These are phyloP conservation scores for Phlebiopsis gigantea DNA, from an alignment of 768 basidiomycete genomes.

Conservation along the genomic window DNA sequence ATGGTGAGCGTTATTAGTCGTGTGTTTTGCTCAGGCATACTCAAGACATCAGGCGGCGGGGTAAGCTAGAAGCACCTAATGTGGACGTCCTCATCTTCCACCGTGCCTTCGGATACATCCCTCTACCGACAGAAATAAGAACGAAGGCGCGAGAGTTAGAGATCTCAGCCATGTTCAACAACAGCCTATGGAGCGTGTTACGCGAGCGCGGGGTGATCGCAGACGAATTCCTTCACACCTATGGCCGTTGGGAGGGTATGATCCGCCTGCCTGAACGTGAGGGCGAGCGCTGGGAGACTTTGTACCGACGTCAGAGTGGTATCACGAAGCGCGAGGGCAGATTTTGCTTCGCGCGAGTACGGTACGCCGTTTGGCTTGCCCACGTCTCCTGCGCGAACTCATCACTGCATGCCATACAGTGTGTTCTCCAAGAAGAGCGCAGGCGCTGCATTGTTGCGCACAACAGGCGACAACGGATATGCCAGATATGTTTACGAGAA, in stretches of 20 bases:
- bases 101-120: neutral
- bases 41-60: neutral
- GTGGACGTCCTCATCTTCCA: neutral
- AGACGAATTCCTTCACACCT: neutral
- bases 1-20: neutral
- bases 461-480: conserved; percentile 56
- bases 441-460: conserved; percentile 45
- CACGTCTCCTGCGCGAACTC: no score
- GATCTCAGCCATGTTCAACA: neutral
- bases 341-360: conserved; percentile 21
- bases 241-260: neutral
- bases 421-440: conserved; percentile 42
- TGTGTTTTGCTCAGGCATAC: neutral
- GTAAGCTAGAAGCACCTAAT: neutral
- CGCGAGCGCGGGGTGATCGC: neutral
- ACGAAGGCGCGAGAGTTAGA: neutral
- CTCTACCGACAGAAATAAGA: neutral
- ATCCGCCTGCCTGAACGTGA: neutral
- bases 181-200: neutral
- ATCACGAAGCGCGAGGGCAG: conserved; percentile 21
- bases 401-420: conserved; percentile 25
- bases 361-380: no score
- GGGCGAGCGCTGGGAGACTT: conserved; percentile 25
- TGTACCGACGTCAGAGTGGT: conserved; percentile 21
- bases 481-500: conserved; percentile 33